Base-by-base conservation (phyloP, 2,329 filamentous ascomycete species). In the Ramularia collo-cygni region DNA sequence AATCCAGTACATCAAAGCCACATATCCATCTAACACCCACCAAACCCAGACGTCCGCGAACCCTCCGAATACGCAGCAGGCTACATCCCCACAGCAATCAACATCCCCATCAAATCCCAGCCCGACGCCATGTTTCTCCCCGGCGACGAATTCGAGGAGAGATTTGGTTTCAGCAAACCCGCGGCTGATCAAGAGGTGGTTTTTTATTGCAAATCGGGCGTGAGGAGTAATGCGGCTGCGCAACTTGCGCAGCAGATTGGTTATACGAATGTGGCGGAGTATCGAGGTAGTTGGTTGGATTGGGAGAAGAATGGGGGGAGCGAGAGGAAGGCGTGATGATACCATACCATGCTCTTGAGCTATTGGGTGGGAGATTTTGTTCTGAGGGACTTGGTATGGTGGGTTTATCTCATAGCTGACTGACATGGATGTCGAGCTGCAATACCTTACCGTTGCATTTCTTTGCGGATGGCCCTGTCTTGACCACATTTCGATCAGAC, bases 171-270 rank as follows among this genome's bases (percentile, higher is more conserved):
- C 57, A 66, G 72, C 43, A 83, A 85, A 45, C 89, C 82, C 0
- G 54, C 56, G 2, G 68, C 68, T 44, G 70, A 76, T 31, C 55
- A 61, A 35, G 62, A 69, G 44, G 54, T 95, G 10, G 73, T 96
- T 3, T 92, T 96, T 57, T 96, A 95, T 64, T 98, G 92, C 67
- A 93, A 87, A 68, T 81, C 89, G 0, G 92, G 92, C 2, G 85
- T 96, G 48, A 73, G 92, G 59, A 87, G 85, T 53, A 70, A 73
- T 32, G 77, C 84, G 1, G 89, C 89, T 5, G 88, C 88, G 5
- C 72, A 75, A 49, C 64, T 95, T 61, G 92, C 92, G 19, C 70
- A 71, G 53, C 75, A 84, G 58, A 82, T 80, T 2, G 90, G 90
- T 8, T 96, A 85, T 73, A 64, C 66, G 35, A 75, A 73, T 6